Evolutionary conservation across 129 eudicot genomes (phyloP).

Genomic region (Flaveria brownii): DNA sequence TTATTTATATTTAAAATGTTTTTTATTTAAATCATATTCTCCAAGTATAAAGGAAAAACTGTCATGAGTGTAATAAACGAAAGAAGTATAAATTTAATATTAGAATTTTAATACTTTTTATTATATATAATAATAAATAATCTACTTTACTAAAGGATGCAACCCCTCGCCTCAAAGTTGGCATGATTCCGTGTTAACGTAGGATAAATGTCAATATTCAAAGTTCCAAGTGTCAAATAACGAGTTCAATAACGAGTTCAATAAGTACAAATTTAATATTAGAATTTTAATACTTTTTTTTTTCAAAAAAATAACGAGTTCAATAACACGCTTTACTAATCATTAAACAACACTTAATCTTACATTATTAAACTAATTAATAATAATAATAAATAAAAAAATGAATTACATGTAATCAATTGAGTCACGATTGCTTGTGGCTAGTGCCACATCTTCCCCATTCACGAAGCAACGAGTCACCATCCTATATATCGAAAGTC

Average conservation of each 20-base stretch:
- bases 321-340: conserved; percentile 10
- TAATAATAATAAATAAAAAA: not conserved
- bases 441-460: conserved; percentile 28
- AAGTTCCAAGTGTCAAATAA: conserved; percentile 27
- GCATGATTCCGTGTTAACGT: not conserved
- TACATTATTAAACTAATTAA: not conserved
- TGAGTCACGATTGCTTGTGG: conserved; percentile 30
- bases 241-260: conserved; percentile 13
- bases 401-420: conserved; percentile 8
- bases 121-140: no score
- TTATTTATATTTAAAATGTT: no score
- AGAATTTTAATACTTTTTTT: no score
- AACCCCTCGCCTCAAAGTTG: not conserved
- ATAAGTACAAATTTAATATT: no score
- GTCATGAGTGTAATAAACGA: no score
- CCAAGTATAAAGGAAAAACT: no score
- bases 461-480: conserved; percentile 39
- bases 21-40: no score
- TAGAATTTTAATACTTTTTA: no score
- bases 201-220: conserved; percentile 8
- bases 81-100: no score
- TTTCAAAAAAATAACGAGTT: conserved; percentile 15
- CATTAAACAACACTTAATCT: conserved; percentile 23
- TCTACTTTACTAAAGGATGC: not conserved
- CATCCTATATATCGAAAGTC: conserved; percentile 25